phyloP scores from a whole-genome alignment of 257 asterid genomes.

The Nicotiana obtusifolia region DNA sequence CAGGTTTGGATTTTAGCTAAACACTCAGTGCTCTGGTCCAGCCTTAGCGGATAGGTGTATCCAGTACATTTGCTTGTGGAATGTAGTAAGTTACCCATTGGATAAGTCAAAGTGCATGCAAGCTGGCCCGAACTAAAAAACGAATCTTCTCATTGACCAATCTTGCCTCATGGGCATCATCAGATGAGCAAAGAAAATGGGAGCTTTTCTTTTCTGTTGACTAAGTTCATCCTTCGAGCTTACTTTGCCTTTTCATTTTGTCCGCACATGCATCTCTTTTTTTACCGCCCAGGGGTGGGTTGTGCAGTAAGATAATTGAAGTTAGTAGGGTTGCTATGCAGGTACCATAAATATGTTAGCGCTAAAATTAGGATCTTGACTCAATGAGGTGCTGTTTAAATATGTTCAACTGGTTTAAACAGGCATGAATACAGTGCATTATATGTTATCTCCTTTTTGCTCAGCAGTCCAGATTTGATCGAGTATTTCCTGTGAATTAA shows the following conservation, averaged over 20 bases:
- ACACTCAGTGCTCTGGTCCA: not conserved
- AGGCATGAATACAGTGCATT: not conserved
- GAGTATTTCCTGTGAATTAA: constrained; percentile 5
- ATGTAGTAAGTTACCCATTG: not conserved
- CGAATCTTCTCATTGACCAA: not conserved
- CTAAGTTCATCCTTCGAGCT: not conserved
- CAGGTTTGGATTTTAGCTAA: not conserved
- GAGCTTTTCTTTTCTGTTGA: not conserved
- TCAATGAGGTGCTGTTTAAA: not conserved
- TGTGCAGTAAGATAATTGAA: not conserved
- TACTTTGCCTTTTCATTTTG: not conserved
- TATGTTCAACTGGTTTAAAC: constrained; percentile 4
- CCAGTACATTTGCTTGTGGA: not conserved
- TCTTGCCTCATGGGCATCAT: not conserved
- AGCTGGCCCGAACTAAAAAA: not conserved
- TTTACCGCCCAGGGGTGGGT: not conserved
- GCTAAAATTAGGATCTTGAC: not conserved
- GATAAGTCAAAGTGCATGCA: not conserved
- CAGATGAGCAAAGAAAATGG: not conserved
- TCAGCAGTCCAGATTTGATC: constrained; percentile 4
- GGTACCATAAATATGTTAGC: not conserved
- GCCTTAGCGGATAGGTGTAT: not conserved
- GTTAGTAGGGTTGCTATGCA: not conserved
- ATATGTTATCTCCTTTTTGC: not conserved
- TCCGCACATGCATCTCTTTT: not conserved